Evolutionary conservation across 1,284 basidiomycete species (phyloP).

Genomic region (Sphagnurus paluster): DNA sequence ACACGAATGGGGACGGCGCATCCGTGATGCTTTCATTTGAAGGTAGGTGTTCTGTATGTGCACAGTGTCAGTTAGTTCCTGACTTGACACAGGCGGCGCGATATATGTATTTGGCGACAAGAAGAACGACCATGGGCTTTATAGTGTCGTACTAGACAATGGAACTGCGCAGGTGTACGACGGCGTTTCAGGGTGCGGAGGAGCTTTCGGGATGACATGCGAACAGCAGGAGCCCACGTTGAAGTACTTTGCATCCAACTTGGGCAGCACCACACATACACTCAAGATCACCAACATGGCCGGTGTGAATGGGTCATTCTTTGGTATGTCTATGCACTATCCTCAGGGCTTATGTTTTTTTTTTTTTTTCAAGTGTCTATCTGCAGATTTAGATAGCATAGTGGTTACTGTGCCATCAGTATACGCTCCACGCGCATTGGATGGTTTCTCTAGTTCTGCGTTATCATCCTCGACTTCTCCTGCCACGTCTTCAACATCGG

Average conservation of each 20-base stretch:
- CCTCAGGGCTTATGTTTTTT: neutral
- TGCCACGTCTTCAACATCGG: too few species aligned
- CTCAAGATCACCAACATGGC: conserved; percentile 37
- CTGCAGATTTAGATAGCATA: conserved; percentile 41
- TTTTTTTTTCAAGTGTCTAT: neutral
- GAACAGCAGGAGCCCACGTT: conserved; percentile 42
- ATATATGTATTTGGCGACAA: conserved; percentile 45
- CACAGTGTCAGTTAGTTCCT: neutral
- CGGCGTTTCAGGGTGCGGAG: conserved; percentile 43
- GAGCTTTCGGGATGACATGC: conserved; percentile 40
- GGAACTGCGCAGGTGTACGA: conserved; percentile 28
- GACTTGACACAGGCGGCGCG: conserved; percentile 40
- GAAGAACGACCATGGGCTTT: conserved; percentile 44
- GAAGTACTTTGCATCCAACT: conserved; percentile 40
- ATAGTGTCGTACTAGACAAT: conserved; percentile 36
- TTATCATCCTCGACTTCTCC: too few species aligned
- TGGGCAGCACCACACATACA: conserved; percentile 34
- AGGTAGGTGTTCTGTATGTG: conserved; percentile 24
- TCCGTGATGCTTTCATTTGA: conserved; percentile 38
- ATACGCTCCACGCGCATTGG: too few species aligned
- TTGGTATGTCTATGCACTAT: conserved; percentile 32
- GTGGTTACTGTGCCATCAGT: conserved; percentile 42
- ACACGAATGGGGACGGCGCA: conserved; percentile 38
- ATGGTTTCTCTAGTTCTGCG: too few species aligned
- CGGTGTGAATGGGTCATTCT: conserved; percentile 40